Evolutionary conservation across 306 rosid species (phyloP), one percentile per base, ranked within the genome.

Genomic region (Begonia fuchsioides): DNA sequence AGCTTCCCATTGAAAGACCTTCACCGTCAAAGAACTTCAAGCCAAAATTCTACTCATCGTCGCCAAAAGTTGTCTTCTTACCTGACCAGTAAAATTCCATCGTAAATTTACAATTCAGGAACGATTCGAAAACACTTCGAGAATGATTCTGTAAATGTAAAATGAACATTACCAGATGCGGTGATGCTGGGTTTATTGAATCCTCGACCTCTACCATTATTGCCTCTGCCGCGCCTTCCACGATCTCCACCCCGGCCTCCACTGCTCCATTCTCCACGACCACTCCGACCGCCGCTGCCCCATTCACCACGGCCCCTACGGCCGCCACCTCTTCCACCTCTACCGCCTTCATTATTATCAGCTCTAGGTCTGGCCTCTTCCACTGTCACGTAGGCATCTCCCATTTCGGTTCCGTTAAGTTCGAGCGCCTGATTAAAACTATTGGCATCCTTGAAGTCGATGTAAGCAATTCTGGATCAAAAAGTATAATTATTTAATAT

Each of bases 311-410:
- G 12, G 7, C 63, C 39, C 0, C 72, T 32, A 2, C 69, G 46
- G 6, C 77, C 57, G 2, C 68, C 50, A 12, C 56, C 12, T 11
- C 73, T 52, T 1, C 73, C 70, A 26, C 79, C 55, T 18, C 66
- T 55, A 3, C 73, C 62, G 2, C 78, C 69, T 0, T 32, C 64
- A 32, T 57, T 63, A n/a, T 40, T 56, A 57, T 71, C 75, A 13
- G 44, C 75, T 26, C 77, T 72, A 8, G 98, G 85, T 61, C 59
- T 90, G 8, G 98, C 98, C 63, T 85, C 95, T 14, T 90, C 85
- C 2, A 90, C 87, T 0, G 63, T 17, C 61, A 90, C 51, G 44
- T 41, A 6, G 19, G 62, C 6, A 2, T 71, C 80, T 0, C 74
- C 80, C 18, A 78, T 65, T 0, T 90, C 82, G 44, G 58, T 6